These are phyloP conservation scores for Calonectria pteridis DNA, from an alignment of 2,329 filamentous ascomycete genomes.

Conservation along the genomic window DNA sequence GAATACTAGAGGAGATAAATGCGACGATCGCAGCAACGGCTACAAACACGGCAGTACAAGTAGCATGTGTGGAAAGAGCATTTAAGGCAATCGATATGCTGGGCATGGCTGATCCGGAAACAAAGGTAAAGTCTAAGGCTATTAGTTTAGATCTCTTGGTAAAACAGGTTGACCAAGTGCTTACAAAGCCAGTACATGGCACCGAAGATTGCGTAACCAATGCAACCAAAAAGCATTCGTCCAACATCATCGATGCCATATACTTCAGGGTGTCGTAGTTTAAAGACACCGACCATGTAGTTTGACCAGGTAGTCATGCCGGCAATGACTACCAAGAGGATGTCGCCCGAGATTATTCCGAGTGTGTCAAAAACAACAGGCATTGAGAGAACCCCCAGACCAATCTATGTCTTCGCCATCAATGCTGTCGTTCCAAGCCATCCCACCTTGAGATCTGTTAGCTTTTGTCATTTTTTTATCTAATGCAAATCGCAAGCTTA, in stretches of 20 bases:
- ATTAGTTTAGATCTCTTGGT: not conserved
- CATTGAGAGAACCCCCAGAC: slow-evolving; percentile 60
- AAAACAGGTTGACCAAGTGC: not conserved
- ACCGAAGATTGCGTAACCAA: slow-evolving; percentile 57
- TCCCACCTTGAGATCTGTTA: slow-evolving; percentile 32
- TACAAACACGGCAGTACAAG: slow-evolving; percentile 53
- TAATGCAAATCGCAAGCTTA: not conserved
- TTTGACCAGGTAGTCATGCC: slow-evolving; percentile 61
- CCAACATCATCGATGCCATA: slow-evolving; percentile 66
- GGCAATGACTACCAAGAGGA: slow-evolving; percentile 54
- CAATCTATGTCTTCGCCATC: slow-evolving; percentile 60
- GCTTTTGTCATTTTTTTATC: not conserved
- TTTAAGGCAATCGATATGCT: slow-evolving; percentile 53
- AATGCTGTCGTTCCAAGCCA: slow-evolving; percentile 55
- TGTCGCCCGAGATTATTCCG: slow-evolving; percentile 60
- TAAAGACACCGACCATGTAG: slow-evolving; percentile 62
- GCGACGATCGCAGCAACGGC: slow-evolving; percentile 44
- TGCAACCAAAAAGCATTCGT: slow-evolving; percentile 58
- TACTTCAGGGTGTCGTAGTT: slow-evolving; percentile 60
- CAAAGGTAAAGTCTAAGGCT: not conserved
- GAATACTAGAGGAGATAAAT: slow-evolving; percentile 46
- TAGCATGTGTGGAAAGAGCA: slow-evolving; percentile 49
- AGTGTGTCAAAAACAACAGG: slow-evolving; percentile 57
- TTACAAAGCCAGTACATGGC: slow-evolving; percentile 47
- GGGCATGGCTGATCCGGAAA: slow-evolving; percentile 49